Percentiles rank a stretch among this genome's conserved stretches.
Conservation (phyloP, 2,329 filamentous ascomycete genomes). For the Tolypocladium inflatum region DNA sequence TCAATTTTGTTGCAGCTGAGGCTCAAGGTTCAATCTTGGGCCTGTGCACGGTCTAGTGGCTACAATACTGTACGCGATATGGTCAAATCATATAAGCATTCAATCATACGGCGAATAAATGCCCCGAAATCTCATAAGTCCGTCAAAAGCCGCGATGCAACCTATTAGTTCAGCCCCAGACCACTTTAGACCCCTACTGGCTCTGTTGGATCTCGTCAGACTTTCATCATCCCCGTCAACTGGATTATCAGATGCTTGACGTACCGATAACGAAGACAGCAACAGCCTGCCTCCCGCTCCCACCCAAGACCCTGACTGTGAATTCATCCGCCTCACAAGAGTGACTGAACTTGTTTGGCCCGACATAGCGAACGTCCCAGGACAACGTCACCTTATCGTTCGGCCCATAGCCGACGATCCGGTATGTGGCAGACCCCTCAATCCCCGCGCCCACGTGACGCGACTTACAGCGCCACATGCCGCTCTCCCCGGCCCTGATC, state of each 20-base stretch:
- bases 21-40: no score
- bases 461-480: constrained; percentile 2
- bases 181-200: neutral
- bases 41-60: neutral
- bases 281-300: neutral
- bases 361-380: constrained; percentile 1
- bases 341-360: constrained; percentile 1
- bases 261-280: neutral
- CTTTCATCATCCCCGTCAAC: neutral
- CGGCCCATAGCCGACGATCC: neutral
- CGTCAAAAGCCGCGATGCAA: no score
- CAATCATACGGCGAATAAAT: no score
- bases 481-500: constrained; percentile 2
- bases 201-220: neutral
- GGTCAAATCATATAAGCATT: no score
- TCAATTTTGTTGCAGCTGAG: neutral
- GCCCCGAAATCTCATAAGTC: no score
- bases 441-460: neutral
- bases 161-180: no score
- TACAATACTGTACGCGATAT: no score
- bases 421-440: neutral
- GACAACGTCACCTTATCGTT: neutral
- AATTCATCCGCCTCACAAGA: neutral
- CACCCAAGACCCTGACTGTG: neutral
- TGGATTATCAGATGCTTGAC: neutral